phyloP scores from a whole-genome alignment of 371 early-diverging fungal genomes.

The Mortierella sp. region DNA sequence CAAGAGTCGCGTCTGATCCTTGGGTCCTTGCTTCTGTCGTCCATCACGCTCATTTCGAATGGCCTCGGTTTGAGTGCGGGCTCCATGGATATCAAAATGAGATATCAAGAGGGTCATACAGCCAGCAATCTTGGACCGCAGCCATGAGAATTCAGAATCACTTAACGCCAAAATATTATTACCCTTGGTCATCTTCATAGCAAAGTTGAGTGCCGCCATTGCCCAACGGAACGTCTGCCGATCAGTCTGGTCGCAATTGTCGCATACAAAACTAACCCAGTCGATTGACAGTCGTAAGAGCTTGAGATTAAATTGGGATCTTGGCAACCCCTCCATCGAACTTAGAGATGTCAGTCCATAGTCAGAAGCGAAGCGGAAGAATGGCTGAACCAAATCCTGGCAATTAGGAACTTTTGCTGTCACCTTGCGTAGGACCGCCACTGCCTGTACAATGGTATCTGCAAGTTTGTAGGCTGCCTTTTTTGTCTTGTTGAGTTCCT shows the following conservation, averaged over 20 bases:
- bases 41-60: constrained; percentile 56
- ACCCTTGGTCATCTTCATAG: constrained; percentile 84
- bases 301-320: constrained; percentile 68
- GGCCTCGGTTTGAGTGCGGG: constrained; percentile 68
- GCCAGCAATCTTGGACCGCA: constrained; percentile 80
- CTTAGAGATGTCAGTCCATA: constrained; percentile 79
- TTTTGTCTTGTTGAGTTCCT: constrained; percentile 72
- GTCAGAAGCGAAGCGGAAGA: constrained; percentile 86
- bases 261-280: constrained; percentile 88
- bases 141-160: constrained; percentile 76
- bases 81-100: constrained; percentile 84
- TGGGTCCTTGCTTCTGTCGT: constrained; percentile 30
- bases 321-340: constrained; percentile 69
- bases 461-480: constrained; percentile 72
- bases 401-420: constrained; percentile 68
- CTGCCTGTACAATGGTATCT: constrained; percentile 68
- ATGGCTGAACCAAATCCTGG: constrained; percentile 85
- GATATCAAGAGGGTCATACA: constrained; percentile 87
- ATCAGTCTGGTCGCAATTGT: constrained; percentile 83
- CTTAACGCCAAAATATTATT: constrained; percentile 76
- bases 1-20: constrained; percentile 30
- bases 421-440: constrained; percentile 64
- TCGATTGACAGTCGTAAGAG: constrained; percentile 82
- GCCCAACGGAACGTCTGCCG: constrained; percentile 92
- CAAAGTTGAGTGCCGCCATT: constrained; percentile 87